Base-by-base conservation (phyloP, 2,329 filamentous ascomycete species). In the Aspergillus melleus region DNA sequence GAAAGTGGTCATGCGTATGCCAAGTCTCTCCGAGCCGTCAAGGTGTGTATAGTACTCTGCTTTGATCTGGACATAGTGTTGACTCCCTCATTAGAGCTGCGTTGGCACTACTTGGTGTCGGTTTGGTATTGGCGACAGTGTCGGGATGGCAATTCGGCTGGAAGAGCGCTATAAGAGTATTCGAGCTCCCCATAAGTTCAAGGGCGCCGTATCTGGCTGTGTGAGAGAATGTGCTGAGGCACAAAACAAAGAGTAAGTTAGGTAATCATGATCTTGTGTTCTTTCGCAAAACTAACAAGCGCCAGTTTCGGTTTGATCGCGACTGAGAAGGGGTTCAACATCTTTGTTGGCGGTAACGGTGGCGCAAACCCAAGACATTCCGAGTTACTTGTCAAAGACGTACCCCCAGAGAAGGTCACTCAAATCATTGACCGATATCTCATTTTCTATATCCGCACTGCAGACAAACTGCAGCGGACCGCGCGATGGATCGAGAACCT, bases 121-220 rank as follows among this genome's bases (percentile, higher is more conserved):
- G 1, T 96, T 89, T 69, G 92, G 92, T 55, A 88, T 96, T 57
- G 91, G 91, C 29, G 92, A 96, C 77, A 92, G 90, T 74, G 92
- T 96, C 0, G 92, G 92, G 11, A 91, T 96, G 89, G 92, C 92
- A 0, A 88, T 96, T 16, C 84, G 91, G 3, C 77, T 96, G 0
- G 92, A 96, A 76, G 90, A 96, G 78, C 86, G 92, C 50, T 96
- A 96, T 77, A 96, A 96, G 83, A 91, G 90, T 70, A 90, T 96
- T 60, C 86, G 92, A n/a, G 84, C 84, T 16, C 92, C 92, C 9
- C 92, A 96, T 75, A 96, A 96, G 81, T 85, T 96, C 74, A 96
- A 96, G 76, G 92, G 90, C 1, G 92, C 91, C 57, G 92, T 96
- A 0, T 93, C 89, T 57, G 92, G 92, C 12, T 96, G 92, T 65